Percentiles rank a stretch among this genome's conserved stretches.
Conservation (phyloP, 2,329 filamentous ascomycete species). For the Tolypocladium cylindrosporum region DNA sequence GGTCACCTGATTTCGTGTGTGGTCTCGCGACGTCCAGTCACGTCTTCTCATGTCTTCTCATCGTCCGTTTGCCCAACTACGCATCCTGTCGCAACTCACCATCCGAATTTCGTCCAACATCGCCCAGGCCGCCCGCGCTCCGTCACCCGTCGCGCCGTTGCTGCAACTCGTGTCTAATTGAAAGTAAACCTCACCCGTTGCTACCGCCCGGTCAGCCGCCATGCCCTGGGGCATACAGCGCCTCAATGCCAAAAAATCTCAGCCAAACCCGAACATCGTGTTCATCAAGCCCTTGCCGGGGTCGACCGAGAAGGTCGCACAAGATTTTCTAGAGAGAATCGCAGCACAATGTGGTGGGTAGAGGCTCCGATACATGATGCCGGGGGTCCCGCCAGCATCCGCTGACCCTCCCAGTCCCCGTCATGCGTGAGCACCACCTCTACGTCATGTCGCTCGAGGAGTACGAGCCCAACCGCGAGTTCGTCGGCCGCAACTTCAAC, state of each 20-base stretch:
- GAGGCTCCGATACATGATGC: neutral
- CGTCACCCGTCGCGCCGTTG: neutral
- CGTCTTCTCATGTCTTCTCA: neutral
- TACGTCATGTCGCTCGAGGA: conserved; percentile 67
- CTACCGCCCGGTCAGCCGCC: neutral
- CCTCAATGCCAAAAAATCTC: conserved; percentile 63
- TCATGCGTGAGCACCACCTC: conserved; percentile 58
- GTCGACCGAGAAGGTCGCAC: conserved; percentile 48
- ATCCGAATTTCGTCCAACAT: neutral
- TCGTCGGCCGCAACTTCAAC: conserved; percentile 85
- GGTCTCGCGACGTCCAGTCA: neutral
- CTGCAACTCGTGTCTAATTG: neutral
- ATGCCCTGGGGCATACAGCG: conserved; percentile 76
- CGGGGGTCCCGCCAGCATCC: neutral
- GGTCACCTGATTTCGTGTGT: conserved; percentile 11
- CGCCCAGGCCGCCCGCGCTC: neutral
- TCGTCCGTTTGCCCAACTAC: neutral
- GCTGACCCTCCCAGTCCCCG: conserved; percentile 39
- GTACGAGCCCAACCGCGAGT: conserved; percentile 70
- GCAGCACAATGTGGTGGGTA: conserved; percentile 64
- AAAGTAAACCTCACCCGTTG: neutral
- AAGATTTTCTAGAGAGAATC: conserved; percentile 65
- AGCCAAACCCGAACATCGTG: conserved; percentile 68
- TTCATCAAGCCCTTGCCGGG: conserved; percentile 77
- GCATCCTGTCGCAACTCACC: neutral